Conservation (phyloP, 108 stramenopile genomes). For the Conticribra guillardii region DNA sequence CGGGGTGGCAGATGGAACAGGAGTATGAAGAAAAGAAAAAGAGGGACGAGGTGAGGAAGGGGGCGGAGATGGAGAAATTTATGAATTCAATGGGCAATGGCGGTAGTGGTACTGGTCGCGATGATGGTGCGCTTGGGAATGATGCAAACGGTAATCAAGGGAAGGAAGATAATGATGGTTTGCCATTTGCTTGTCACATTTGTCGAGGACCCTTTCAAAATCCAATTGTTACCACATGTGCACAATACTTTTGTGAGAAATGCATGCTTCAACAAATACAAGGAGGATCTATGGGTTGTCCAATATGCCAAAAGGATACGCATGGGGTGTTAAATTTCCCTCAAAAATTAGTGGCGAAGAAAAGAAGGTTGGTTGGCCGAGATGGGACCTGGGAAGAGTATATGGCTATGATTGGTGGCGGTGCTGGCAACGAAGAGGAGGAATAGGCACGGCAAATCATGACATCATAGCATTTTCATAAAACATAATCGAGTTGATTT, state of each 20-base stretch:
- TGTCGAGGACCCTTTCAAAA: constrained; percentile 89
- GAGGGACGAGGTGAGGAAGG: constrained; percentile 59
- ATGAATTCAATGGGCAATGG: constrained; percentile 52
- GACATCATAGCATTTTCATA: too few relatives aligned
- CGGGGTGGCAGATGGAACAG: constrained; percentile 95
- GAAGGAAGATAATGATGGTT: constrained; percentile 55
- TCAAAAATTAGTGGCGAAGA: constrained; percentile 74
- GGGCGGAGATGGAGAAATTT: constrained; percentile 72
- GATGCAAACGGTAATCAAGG: constrained; percentile 12
- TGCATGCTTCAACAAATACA: constrained; percentile 79
- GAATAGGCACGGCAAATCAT: too few relatives aligned
- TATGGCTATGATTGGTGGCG: constrained; percentile 2
- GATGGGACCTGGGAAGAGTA: constrained; percentile 57
- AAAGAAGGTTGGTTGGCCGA: constrained; percentile 63
- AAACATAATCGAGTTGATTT: too few relatives aligned
- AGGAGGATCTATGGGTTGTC: constrained; percentile 58
- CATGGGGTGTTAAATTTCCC: constrained; percentile 88
- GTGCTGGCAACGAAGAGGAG: not conserved
- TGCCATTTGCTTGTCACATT: constrained; percentile 96
- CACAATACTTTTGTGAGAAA: constrained; percentile 93
- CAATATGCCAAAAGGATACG: constrained; percentile 92
- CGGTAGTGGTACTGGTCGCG: constrained; percentile 19
- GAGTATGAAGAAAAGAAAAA: constrained; percentile 94
- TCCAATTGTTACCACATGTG: constrained; percentile 93
- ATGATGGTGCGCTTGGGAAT: not conserved